Base-by-base conservation (phyloP, 371 early-diverging fungal species). In the Polyrhizophydium stewartii region DNA sequence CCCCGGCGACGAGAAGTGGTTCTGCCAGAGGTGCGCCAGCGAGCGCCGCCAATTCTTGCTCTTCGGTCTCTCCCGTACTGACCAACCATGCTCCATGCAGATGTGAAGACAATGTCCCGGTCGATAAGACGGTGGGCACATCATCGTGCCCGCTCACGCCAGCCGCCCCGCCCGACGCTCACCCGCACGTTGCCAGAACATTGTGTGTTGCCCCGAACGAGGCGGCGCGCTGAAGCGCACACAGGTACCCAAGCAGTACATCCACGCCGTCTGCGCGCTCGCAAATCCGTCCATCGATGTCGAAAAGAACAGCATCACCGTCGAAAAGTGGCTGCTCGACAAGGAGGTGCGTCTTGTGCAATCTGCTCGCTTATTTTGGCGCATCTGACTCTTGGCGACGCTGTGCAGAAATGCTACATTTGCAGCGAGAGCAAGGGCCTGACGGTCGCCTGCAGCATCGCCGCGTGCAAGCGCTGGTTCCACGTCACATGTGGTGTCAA, bases 241-340 rank as follows among this genome's bases (percentile, higher is more conserved):
- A 0, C 69, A 63, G 6, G 63, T 67, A n/a, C 70, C 75, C 33
- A 81, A 76, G 19, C 68, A 74, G 52, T 85, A 77, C 58, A 81
- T 84, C 64, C 85, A 85, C 59, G 76, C 79, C 7, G 80, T 82
- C 12, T 85, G 85, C 63, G 84, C 84, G 5, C 61, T 74, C 35
- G 82, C 80, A 72, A 74, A 51, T 51, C 10, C 31, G 2, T 5
- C 21, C 19, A 51, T 31, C 25, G 52, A 33, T 24, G 21, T 10
- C 33, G 28, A 51, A 2, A 28, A 51, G 31, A 27, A 51, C 7
- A 6, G 7, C 49, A 47, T 47, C 28, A 27, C 21, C 13, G 47
- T 61, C 13, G 45, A 55, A 24, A 46, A 61, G n/a, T 61, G 61
- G 61, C 30, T 37, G 12, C 43, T 61, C 24, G 46, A 61, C 45